Evolutionary conservation across 1,284 basidiomycete genomes (phyloP).

Genomic region (Ganoderma resinaceum): DNA sequence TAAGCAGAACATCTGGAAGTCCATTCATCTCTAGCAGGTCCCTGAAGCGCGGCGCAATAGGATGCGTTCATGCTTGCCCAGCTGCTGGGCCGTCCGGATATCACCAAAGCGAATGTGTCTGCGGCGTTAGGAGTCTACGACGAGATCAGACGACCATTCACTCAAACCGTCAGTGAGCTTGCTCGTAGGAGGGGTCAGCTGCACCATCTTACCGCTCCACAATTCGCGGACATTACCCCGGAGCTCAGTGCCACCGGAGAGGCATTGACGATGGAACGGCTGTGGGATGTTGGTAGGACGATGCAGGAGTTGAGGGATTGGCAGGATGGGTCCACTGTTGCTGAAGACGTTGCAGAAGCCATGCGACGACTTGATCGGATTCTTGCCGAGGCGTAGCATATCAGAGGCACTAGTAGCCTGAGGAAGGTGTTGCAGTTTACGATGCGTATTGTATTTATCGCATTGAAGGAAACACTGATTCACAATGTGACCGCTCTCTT

Average conservation of each 20-base stretch:
- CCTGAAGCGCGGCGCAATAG: not conserved
- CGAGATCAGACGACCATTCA: constrained; percentile 13
- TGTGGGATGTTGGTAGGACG: constrained; percentile 2
- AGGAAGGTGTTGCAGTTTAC: not conserved
- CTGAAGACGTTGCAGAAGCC: constrained; percentile 11
- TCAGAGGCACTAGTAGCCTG: not conserved
- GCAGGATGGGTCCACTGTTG: constrained; percentile 8
- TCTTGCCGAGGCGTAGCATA: not conserved
- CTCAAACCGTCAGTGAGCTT: constrained; percentile 12
- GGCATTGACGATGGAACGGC: constrained; percentile 6
- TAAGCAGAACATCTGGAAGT: constrained; percentile 5
- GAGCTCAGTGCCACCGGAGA: constrained; percentile 10
- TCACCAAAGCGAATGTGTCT: not conserved
- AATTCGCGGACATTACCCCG: constrained; percentile 12
- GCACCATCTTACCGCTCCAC: constrained; percentile 14
- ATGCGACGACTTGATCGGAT: constrained; percentile 5
- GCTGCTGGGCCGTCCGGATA: constrained; percentile 11
- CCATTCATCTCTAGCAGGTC: not conserved
- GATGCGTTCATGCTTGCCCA: constrained; percentile 18
- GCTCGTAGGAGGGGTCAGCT: constrained; percentile 15
- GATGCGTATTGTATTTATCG: not conserved
- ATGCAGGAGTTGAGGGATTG: constrained; percentile 18
- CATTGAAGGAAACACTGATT: not conserved
- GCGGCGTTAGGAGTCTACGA: constrained; percentile 17
- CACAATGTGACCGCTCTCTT: not conserved